Conservation (phyloP, 179 eudicot species). For the Vitellaria paradoxa region DNA sequence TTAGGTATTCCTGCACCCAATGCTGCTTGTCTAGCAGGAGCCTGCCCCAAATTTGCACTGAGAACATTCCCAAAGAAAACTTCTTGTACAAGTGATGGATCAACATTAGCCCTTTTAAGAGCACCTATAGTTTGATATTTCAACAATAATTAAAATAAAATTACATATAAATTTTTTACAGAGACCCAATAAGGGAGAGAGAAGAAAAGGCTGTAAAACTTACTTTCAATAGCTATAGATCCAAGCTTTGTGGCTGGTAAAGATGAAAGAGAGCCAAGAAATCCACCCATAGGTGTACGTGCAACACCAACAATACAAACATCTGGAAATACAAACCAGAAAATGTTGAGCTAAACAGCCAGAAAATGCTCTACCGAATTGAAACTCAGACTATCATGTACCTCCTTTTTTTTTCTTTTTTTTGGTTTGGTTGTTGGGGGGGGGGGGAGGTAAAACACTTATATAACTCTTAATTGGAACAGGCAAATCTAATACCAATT, state of each 20-base stretch:
- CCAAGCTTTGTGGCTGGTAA: constrained; percentile 94
- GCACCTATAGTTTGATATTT: constrained; percentile 55
- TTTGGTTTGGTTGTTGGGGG: background rate
- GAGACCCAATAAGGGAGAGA: background rate
- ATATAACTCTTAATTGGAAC: background rate
- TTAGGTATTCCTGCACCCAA: constrained; percentile 89
- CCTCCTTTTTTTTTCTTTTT: no score
- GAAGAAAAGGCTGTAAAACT: constrained; percentile 14
- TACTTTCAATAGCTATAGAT: constrained; percentile 78
- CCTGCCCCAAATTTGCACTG: constrained; percentile 95
- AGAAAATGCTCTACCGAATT: background rate
- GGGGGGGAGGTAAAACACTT: background rate
- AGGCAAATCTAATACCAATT: background rate
- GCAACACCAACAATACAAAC: constrained; percentile 96
- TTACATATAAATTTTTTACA: background rate
- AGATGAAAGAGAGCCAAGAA: constrained; percentile 89
- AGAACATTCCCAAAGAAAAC: constrained; percentile 95
- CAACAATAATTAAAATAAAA: background rate
- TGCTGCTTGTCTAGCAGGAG: constrained; percentile 99
- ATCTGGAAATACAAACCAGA: constrained; percentile 47
- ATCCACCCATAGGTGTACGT: constrained; percentile 95
- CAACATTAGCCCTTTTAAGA: constrained; percentile 72
- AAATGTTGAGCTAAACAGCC: constrained; percentile 5
- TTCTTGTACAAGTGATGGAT: constrained; percentile 89
- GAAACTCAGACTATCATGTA: background rate